phyloP scores from a whole-genome alignment of 345 rosid species.

The Bruguiera sexangula region DNA sequence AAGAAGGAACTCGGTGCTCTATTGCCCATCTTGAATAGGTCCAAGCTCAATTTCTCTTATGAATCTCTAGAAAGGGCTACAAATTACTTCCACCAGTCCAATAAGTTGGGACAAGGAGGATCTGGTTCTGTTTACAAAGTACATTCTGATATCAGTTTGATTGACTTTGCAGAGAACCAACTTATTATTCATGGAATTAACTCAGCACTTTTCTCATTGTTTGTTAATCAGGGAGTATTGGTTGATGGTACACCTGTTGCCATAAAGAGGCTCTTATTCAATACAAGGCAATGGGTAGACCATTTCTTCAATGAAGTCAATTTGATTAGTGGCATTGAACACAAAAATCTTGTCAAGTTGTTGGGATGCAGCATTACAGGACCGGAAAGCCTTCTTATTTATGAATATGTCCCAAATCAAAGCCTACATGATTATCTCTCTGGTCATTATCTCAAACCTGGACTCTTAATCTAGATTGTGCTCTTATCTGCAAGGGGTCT shows the following conservation, averaged over 20 bases:
- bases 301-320: slow-evolving; percentile 95
- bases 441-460: slow-evolving; percentile 35
- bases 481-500: background rate
- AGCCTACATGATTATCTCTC: slow-evolving; percentile 66
- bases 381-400: slow-evolving; percentile 85
- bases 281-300: slow-evolving; percentile 92
- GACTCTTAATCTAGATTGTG: background rate
- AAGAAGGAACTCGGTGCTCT: slow-evolving; percentile 63
- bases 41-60: slow-evolving; percentile 68
- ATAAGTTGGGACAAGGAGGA: slow-evolving; percentile 89
- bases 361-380: slow-evolving; percentile 88
- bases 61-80: slow-evolving; percentile 81
- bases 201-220: background rate
- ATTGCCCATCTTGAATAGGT: slow-evolving; percentile 47
- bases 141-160: slow-evolving; percentile 10
- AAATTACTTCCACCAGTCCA: slow-evolving; percentile 60
- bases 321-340: slow-evolving; percentile 65
- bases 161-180: background rate
- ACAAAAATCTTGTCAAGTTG: slow-evolving; percentile 77
- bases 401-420: slow-evolving; percentile 74
- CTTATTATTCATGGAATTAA: slow-evolving; percentile 5
- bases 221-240: slow-evolving; percentile 52
- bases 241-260: slow-evolving; percentile 67
- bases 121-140: slow-evolving; percentile 88
- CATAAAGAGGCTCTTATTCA: slow-evolving; percentile 78